Evolutionary conservation across 2,329 filamentous ascomycete genomes (phyloP).

Genomic region (Intubia oerlemansii): DNA sequence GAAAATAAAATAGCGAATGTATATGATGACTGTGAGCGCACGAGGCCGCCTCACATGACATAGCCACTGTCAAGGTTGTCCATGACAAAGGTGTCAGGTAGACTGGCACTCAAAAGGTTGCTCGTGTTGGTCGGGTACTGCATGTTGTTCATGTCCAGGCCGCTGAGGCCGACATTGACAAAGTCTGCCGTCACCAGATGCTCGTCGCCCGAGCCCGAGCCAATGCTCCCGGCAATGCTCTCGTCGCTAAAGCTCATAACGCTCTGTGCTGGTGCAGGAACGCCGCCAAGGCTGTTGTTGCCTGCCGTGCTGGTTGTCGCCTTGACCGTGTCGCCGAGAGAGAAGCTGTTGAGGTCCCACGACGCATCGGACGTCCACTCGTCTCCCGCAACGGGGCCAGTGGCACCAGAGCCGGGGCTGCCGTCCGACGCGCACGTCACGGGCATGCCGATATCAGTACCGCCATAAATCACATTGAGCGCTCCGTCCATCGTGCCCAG

Average conservation of each 20-base stretch:
- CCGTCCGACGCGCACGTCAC: conserved; percentile 23
- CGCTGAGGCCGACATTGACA: conserved; percentile 17
- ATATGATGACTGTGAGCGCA: no score
- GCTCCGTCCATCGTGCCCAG: conserved; percentile 63
- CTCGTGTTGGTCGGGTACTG: conserved; percentile 13
- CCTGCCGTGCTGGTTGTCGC: conserved; percentile 1
- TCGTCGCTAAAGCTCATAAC: conserved; percentile 35
- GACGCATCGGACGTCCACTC: conserved; percentile 36
- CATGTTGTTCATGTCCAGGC: conserved; percentile 19
- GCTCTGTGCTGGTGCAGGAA: conserved; percentile 24
- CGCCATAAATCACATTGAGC: conserved; percentile 56
- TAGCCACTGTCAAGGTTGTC: conserved; percentile 21
- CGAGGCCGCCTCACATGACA: conserved; percentile 5
- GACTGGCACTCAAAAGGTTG: conserved; percentile 6
- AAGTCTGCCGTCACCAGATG: conserved; percentile 23
- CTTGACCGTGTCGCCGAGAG: conserved; percentile 26
- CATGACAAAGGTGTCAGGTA: conserved; percentile 12
- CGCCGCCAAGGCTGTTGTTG: conserved; percentile 9
- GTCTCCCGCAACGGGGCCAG: conserved; percentile 13
- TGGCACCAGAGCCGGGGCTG: no score
- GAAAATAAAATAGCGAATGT: no score
- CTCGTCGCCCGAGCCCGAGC: conserved; percentile 28
- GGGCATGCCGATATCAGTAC: conserved; percentile 24
- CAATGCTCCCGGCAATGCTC: no score
- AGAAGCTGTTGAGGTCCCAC: conserved; percentile 31